These are phyloP conservation scores for Hydrangea macrophylla DNA, from an alignment of 148 eudicot genomes.

Conservation along the genomic window DNA sequence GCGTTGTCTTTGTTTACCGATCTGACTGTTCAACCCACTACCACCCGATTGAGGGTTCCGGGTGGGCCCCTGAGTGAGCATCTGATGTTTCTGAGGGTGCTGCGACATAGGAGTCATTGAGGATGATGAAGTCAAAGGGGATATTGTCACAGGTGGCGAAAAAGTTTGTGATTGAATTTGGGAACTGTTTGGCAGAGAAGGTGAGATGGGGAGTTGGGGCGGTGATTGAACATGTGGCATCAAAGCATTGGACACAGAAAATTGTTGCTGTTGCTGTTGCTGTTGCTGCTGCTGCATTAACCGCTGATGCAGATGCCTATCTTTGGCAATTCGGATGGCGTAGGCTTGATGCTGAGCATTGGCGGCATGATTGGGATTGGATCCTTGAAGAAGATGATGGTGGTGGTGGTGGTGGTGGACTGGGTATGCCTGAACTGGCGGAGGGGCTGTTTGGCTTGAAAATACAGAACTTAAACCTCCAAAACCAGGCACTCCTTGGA, in stretches of 20 bases:
- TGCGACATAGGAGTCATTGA: constrained; percentile 44
- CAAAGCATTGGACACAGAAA: constrained; percentile 52
- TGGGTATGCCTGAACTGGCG: constrained; percentile 47
- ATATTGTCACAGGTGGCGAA: constrained; percentile 45
- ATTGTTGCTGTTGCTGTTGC: constrained; percentile 47
- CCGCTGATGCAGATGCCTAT: constrained; percentile 57
- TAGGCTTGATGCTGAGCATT: constrained; percentile 64
- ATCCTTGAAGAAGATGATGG: constrained; percentile 55
- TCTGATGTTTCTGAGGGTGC: constrained; percentile 59
- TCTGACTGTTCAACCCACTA: constrained; percentile 44
- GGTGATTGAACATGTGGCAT: constrained; percentile 54
- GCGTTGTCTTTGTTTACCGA: constrained; percentile 58
- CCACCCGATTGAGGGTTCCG: constrained; percentile 48
- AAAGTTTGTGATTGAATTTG: constrained; percentile 48
- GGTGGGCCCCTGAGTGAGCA: constrained; percentile 45
- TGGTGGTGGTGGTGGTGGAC: constrained; percentile 55
- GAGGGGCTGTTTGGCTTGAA: constrained; percentile 48
- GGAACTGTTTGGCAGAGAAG: constrained; percentile 52
- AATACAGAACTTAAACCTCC: constrained; percentile 44
- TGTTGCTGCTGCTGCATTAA: constrained; percentile 40
- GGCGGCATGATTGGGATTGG: constrained; percentile 49
- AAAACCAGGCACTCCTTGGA: constrained; percentile 48
- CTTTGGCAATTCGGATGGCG: constrained; percentile 61
- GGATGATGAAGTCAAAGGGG: constrained; percentile 42
- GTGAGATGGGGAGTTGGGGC: constrained; percentile 51